A percentile compares a stretch with the other conserved stretches of the same genome.
Evolutionary conservation across 23 red algal genomes (phyloP).

Genomic region (Chondrus crispus): DNA sequence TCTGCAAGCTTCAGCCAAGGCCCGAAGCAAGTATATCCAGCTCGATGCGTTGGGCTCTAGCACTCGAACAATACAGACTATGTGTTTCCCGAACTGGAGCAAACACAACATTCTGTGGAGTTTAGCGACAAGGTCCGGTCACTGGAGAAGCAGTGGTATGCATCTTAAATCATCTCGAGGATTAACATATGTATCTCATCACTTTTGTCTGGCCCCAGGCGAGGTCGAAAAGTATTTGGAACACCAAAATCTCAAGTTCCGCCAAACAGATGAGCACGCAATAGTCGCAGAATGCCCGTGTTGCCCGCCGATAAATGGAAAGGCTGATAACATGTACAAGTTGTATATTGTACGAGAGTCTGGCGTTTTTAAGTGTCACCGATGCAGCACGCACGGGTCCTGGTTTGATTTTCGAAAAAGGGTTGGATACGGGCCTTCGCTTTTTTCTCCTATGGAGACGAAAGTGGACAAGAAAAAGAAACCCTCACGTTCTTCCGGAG

Average conservation of each 20-base stretch:
- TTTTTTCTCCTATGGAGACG: not conserved
- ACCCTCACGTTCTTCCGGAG: not conserved
- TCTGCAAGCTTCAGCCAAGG: not conserved
- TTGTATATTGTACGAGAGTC: conserved; percentile 49
- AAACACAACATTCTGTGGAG: not conserved
- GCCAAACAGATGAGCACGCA: conserved; percentile 11
- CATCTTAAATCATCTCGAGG: not conserved
- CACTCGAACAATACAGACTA: not conserved
- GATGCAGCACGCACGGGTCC: conserved; percentile 67
- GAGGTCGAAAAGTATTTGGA: conserved; percentile 50
- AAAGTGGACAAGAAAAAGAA: too few relatives aligned
- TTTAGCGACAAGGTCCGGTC: not conserved
- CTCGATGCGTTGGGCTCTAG: not conserved
- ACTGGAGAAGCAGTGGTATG: not conserved
- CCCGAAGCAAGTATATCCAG: not conserved
- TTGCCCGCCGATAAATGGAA: conserved; percentile 52
- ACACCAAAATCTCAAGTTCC: conserved; percentile 11
- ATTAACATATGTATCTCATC: conserved; percentile 23
- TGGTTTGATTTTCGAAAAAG: conserved; percentile 52
- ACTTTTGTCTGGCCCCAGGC: conserved; percentile 45
- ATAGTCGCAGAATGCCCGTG: conserved; percentile 78
- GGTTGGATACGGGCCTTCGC: not conserved
- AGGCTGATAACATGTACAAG: conserved; percentile 82
- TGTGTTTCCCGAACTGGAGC: not conserved
- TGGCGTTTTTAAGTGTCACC: conserved; percentile 79